Evolutionary conservation across 2,329 filamentous ascomycete genomes (phyloP).

Genomic region (Colletotrichum sidae): DNA sequence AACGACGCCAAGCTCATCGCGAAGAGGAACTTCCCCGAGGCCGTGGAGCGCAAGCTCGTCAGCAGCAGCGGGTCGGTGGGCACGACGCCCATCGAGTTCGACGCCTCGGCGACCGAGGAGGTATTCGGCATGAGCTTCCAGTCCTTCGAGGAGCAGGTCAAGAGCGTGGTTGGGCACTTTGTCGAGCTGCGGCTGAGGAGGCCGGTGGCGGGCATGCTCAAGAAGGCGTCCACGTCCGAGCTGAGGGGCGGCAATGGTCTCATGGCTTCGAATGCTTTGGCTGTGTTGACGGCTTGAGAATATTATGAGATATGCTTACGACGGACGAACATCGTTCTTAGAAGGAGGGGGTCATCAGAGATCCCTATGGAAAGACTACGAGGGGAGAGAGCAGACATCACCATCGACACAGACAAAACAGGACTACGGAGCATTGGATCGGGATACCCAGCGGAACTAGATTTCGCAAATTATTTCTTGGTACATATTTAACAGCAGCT

Average conservation of each 20-base stretch:
- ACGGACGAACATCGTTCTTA: too few species aligned
- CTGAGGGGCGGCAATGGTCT: conserved; percentile 11
- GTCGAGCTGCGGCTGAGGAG: conserved; percentile 42
- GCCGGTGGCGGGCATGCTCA: not conserved
- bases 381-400: not conserved
- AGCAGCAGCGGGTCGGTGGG: conserved; percentile 23
- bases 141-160: conserved; percentile 49
- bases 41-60: conserved; percentile 30
- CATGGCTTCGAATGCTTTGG: conserved; percentile 9
- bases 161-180: conserved; percentile 48
- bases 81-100: conserved; percentile 37
- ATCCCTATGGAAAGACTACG: not conserved
- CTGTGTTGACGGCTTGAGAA: too few species aligned
- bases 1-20: conserved; percentile 53
- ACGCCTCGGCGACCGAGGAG: conserved; percentile 45
- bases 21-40: conserved; percentile 42
- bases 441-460: conserved; percentile 29
- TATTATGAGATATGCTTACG: too few species aligned
- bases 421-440: not conserved
- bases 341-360: not conserved
- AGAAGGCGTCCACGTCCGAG: not conserved
- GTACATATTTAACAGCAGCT: conserved; percentile 2
- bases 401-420: not conserved
- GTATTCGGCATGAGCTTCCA: conserved; percentile 47
- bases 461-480: conserved; percentile 8